Conservation (phyloP, 2,329 filamentous ascomycete genomes). For the Aspergillus fischeri region DNA sequence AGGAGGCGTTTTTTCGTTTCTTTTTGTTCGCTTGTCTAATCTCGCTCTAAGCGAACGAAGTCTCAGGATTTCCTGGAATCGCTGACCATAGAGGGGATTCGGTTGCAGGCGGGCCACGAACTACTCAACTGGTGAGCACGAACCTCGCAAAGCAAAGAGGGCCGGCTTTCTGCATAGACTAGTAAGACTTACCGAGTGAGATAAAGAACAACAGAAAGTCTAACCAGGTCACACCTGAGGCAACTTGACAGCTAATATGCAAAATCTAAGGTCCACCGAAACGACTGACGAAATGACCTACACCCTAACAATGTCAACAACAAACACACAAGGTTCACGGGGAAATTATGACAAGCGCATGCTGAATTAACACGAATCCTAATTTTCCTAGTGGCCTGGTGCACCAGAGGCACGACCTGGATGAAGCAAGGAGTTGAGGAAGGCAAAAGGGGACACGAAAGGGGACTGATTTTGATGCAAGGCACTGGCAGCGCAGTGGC, state of each 20-base stretch:
- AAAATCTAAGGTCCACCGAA: constrained; percentile 17
- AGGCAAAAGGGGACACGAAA: constrained; percentile 20
- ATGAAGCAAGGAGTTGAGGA: constrained; percentile 29
- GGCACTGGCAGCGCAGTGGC: constrained; percentile 26
- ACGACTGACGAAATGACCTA: constrained; percentile 20
- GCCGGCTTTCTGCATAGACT: constrained; percentile 30
- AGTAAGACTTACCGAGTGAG: constrained; percentile 28
- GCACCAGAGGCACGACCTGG: constrained; percentile 24
- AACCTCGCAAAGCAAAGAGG: constrained; percentile 20
- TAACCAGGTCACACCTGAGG: constrained; percentile 19
- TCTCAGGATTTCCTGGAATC: constrained; percentile 25
- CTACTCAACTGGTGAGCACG: constrained; percentile 37
- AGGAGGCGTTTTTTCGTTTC: constrained; percentile 24
- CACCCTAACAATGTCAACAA: constrained; percentile 29
- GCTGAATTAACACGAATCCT: constrained; percentile 13
- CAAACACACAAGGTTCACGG: constrained; percentile 25
- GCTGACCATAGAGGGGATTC: constrained; percentile 30
- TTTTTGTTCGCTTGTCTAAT: constrained; percentile 6
- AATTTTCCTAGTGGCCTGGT: constrained; percentile 25
- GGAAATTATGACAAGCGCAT: constrained; percentile 22
- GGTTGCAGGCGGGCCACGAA: constrained; percentile 30
- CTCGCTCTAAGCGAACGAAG: constrained; percentile 12
- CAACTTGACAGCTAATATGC: constrained; percentile 27
- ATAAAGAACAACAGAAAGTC: constrained; percentile 15
- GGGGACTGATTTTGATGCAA: constrained; percentile 33